phyloP scores from a whole-genome alignment of 2,329 filamentous ascomycete genomes.

The Pyricularia sp. region DNA sequence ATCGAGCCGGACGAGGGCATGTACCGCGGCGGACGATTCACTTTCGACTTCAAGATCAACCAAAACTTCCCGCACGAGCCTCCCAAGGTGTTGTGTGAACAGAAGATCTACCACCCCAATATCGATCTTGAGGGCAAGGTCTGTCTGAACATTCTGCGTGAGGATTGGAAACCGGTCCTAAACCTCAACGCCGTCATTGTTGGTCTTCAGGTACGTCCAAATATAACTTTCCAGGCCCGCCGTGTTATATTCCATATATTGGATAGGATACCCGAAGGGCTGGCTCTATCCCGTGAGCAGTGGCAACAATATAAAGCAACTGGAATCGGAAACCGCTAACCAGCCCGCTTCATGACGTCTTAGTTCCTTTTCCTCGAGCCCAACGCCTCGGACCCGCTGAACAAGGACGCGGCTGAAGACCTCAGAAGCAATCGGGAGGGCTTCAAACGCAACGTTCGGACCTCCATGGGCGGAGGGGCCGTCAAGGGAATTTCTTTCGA shows the following conservation, averaged over 20 bases:
- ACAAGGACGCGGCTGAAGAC: constrained; percentile 95
- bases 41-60: constrained; percentile 84
- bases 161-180: constrained; percentile 98
- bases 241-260: too few species aligned
- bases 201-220: constrained; percentile 58
- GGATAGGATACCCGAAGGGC: background rate
- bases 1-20: constrained; percentile 76
- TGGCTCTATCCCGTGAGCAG: background rate
- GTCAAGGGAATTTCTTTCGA: constrained; percentile 68
- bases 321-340: background rate
- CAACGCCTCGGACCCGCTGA: constrained; percentile 92
- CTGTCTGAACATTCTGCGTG: constrained; percentile 89
- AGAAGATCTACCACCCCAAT: constrained; percentile 99
- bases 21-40: constrained; percentile 80
- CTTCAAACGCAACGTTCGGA: constrained; percentile 84
- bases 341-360: background rate
- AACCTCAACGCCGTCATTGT: constrained; percentile 98
- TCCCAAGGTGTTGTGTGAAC: constrained; percentile 89
- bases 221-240: too few species aligned
- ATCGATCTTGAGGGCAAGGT: constrained; percentile 97
- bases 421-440: constrained; percentile 71
- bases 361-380: constrained; percentile 96
- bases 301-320: too few species aligned
- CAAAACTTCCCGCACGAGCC: constrained; percentile 95
- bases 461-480: constrained; percentile 66